Percentiles rank a stretch among this genome's conserved stretches.
These are phyloP conservation scores for Boletellus ananas DNA, from an alignment of 768 basidiomycete genomes.

Conservation along the genomic window DNA sequence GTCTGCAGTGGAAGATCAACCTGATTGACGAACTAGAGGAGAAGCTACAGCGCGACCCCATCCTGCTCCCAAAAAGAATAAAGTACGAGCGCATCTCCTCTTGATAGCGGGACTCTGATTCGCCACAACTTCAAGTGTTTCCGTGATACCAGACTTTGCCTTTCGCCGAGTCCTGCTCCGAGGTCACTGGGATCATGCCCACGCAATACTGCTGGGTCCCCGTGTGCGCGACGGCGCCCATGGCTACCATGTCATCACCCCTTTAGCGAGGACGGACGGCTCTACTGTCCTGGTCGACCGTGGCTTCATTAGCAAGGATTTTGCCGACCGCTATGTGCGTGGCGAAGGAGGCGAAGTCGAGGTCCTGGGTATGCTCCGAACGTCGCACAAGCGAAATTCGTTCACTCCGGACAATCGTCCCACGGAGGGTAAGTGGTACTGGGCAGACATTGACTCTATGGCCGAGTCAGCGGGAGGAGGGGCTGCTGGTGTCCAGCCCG, in stretches of 20 bases:
- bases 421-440: conserved; percentile 82
- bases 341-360: conserved; percentile 57
- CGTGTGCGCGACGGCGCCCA: conserved; percentile 84
- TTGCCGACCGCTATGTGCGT: conserved; percentile 37
- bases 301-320: conserved; percentile 75
- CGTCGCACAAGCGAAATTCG: conserved; percentile 62
- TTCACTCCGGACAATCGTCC: conserved; percentile 92
- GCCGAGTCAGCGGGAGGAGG: conserved; percentile 73
- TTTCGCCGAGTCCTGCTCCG: conserved; percentile 79
- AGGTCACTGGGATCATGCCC: conserved; percentile 77
- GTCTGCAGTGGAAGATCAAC: conserved; percentile 91
- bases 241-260: conserved; percentile 87
- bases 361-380: conserved; percentile 83
- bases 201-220: conserved; percentile 78
- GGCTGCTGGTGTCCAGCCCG: conserved; percentile 71
- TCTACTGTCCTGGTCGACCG: conserved; percentile 89
- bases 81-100: conserved; percentile 56
- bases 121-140: conserved; percentile 42
- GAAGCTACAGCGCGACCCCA: conserved; percentile 76
- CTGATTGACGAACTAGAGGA: conserved; percentile 93
- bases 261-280: conserved; percentile 73
- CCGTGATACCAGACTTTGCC: conserved; percentile 81
- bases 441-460: conserved; percentile 83
- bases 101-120: conserved; percentile 19
- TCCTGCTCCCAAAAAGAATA: conserved; percentile 76